A percentile compares a stretch with the other conserved stretches of the same genome.
phyloP scores from a whole-genome alignment of 768 basidiomycete genomes.

The Lentinula aciculospora region DNA sequence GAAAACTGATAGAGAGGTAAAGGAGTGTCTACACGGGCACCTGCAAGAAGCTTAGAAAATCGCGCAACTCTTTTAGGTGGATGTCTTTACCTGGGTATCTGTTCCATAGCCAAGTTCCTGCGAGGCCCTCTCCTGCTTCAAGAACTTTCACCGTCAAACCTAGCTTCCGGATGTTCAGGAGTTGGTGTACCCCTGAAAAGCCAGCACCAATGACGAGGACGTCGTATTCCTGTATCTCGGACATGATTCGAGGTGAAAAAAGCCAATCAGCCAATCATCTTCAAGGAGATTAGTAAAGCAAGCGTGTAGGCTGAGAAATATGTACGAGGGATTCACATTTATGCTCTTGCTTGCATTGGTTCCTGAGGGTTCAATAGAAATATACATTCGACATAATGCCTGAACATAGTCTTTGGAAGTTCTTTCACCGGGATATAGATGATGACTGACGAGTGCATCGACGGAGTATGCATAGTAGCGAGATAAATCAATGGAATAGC shows the following conservation, averaged over 20 bases:
- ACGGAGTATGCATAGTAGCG: no score
- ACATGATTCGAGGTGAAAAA: neutral
- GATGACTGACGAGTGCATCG: no score
- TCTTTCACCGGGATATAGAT: no score
- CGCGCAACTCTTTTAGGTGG: no score
- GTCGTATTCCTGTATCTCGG: neutral
- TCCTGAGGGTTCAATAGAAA: no score
- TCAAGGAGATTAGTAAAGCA: neutral
- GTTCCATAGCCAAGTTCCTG: constrained; percentile 3
- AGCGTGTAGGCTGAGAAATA: neutral
- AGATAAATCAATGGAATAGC: no score
- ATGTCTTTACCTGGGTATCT: neutral
- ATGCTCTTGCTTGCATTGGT: no score
- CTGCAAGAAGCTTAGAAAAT: neutral
- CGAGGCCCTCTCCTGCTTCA: constrained; percentile 1
- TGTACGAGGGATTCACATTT: no score
- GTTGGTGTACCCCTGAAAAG: neutral
- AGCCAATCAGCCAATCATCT: constrained; percentile 8
- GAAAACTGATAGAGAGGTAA: constrained; percentile 8
- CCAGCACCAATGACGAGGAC: constrained; percentile 2
- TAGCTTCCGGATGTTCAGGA: neutral
- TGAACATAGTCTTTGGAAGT: no score
- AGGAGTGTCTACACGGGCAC: constrained; percentile 2
- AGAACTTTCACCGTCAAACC: neutral
- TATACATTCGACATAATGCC: no score